A percentile compares a stretch with the other conserved stretches of the same genome.
Evolutionary conservation across 2,329 filamentous ascomycete species (phyloP).

Genomic region (Acrocalymma vagum): DNA sequence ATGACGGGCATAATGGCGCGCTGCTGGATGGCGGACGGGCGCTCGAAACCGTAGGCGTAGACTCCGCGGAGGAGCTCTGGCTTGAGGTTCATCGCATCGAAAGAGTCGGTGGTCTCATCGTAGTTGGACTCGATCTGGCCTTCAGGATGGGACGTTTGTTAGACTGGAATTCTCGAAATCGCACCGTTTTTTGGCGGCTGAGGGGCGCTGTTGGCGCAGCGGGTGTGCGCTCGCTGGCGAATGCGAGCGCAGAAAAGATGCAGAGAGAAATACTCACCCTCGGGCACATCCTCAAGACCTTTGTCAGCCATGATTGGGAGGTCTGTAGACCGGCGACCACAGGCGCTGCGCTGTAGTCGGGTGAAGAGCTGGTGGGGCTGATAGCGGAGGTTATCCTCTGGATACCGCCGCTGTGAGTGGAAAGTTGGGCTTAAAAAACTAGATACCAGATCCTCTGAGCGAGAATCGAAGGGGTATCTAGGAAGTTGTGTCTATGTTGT

Average conservation of each 20-base stretch:
- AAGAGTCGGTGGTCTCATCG: constrained; percentile 99
- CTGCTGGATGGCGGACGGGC: constrained; percentile 99
- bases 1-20: constrained; percentile 99
- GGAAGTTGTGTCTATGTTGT: constrained; percentile 37
- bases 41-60: constrained; percentile 99
- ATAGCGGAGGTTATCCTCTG: constrained; percentile 51
- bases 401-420: constrained; percentile 48
- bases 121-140: constrained; percentile 99
- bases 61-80: constrained; percentile 97
- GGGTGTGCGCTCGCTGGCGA: background rate
- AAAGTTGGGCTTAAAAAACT: constrained; percentile 45
- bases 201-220: constrained; percentile 14
- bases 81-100: constrained; percentile 98
- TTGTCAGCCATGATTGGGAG: constrained; percentile 98
- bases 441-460: constrained; percentile 57
- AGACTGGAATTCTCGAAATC: constrained; percentile 11
- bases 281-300: constrained; percentile 97
- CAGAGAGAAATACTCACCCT: constrained; percentile 72
- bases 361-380: constrained; percentile 46
- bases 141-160: constrained; percentile 59
- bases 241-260: constrained; percentile 1
- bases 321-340: constrained; percentile 65
- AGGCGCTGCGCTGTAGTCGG: constrained; percentile 67
- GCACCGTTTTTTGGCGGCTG: constrained; percentile 14
- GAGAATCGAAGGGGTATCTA: constrained; percentile 57